Base-by-base conservation (phyloP, 257 asterid genomes). In the Solanum chilense region DNA sequence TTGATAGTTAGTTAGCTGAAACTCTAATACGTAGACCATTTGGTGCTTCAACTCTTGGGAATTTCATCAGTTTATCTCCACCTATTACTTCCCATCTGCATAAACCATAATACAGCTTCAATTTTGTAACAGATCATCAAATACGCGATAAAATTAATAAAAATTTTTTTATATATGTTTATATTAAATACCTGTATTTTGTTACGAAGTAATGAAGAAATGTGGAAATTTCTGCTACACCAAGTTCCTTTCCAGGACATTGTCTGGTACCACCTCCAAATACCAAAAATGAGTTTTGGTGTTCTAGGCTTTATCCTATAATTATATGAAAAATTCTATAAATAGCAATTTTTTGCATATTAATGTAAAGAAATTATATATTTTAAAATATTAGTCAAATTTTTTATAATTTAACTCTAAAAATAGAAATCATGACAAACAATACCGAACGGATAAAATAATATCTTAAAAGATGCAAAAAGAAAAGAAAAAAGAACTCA, bases 181-280 rank as follows among this genome's bases (percentile, higher is more conserved):
- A 5, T 64, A 7, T 47, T 14, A 14, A 2, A 82, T 87, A 91
- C 92, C 93, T 94, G 95, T 97, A 97, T 89, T 90, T 93, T 15
- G 98, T 97, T 90, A 97, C 98, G 77, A 97, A 95, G 88, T 97
- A 97, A 89, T 97, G 99, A 83, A 97, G 99, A 87, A 97, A 97
- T 9, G 98, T 96, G 1, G 98, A 97, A 44, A 97, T 95, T 89
- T 97, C 99, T 16, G 99, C 99, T 88, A 97, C 88, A 23, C 99
- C 99, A 83, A 97, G 99, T 82, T 97, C 99, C 87, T 96, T 97
- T 13, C 99, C 99, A 10, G 99, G 99, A 86, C 99, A 97, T 76
- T 94, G 98, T 86, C 99, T 90, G 9, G 99, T 95, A 25, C 99
- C 99, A 7, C 99, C 99, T 39, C 99, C 99, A 64, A 97, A 97